A percentile compares a stretch with the other conserved stretches of the same genome.
Evolutionary conservation across 768 basidiomycete species (phyloP).

Genomic region (Auriscalpium vulgare): DNA sequence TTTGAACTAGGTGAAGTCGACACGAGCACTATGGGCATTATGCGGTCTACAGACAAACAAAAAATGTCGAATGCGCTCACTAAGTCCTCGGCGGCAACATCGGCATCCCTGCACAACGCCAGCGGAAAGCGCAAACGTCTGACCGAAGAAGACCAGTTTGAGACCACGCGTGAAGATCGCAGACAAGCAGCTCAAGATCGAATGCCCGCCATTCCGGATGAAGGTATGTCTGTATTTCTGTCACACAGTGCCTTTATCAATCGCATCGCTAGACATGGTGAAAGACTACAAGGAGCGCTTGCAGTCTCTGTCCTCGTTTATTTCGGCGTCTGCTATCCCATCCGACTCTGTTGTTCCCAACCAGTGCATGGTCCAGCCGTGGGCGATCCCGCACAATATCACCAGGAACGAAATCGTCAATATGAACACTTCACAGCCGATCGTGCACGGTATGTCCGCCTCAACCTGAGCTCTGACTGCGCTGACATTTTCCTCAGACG

Average conservation of each 20-base stretch:
- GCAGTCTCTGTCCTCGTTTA: not conserved
- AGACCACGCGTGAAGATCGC: no score
- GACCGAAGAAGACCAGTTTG: no score
- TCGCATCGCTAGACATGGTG: not conserved
- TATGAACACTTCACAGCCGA: not conserved
- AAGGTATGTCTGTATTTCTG: not conserved
- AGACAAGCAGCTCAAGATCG: not conserved
- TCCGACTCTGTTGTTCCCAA: accelerated
- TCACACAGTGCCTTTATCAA: no score
- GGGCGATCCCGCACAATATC: not conserved
- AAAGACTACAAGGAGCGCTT: not conserved
- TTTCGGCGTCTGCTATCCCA: not conserved
- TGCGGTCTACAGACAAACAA: no score
- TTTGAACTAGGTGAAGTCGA: no score
- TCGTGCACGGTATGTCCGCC: not conserved
- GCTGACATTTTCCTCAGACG: not conserved
- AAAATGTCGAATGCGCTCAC: no score
- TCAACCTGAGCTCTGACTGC: not conserved
- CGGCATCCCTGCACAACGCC: no score
- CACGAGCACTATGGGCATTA: no score
- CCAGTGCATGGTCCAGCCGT: not conserved
- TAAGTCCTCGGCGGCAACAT: no score
- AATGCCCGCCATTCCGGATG: not conserved
- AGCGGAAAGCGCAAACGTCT: no score
- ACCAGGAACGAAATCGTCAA: not conserved